These are phyloP conservation scores for Setomelanomma holmii DNA, from an alignment of 2,329 filamentous ascomycete species.

Conservation along the genomic window DNA sequence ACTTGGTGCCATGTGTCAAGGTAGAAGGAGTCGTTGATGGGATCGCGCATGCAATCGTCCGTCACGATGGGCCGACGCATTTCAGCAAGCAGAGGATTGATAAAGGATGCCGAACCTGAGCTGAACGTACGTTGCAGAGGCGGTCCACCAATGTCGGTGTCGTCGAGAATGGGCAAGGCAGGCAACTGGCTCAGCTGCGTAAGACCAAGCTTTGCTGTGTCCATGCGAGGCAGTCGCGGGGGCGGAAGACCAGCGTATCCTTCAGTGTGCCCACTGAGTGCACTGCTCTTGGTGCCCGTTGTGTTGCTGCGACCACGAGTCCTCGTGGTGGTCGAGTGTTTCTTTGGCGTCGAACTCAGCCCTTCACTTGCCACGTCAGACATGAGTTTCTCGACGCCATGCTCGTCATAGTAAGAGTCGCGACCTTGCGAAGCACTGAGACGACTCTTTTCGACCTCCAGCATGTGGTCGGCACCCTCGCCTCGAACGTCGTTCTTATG, in stretches of 20 bases:
- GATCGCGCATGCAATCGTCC: constrained; percentile 94
- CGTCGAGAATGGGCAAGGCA: constrained; percentile 72
- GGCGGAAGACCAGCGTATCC: constrained; percentile 65
- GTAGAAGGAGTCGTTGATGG: constrained; percentile 80
- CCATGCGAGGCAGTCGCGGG: constrained; percentile 64
- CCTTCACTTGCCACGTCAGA: constrained; percentile 69
- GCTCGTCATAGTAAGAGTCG: constrained; percentile 72
- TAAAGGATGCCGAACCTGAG: constrained; percentile 55
- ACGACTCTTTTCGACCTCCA: constrained; percentile 56
- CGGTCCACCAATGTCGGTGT: constrained; percentile 83
- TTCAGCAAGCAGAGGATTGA: constrained; percentile 65
- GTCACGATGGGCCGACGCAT: constrained; percentile 77
- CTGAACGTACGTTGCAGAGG: constrained; percentile 63
- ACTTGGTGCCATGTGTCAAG: constrained; percentile 86
- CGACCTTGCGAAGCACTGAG: constrained; percentile 68
- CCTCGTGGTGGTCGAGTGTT: constrained; percentile 49
- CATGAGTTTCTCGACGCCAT: constrained; percentile 73
- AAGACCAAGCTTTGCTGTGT: constrained; percentile 72
- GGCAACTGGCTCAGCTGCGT: constrained; percentile 73
- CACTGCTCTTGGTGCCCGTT: constrained; percentile 38
- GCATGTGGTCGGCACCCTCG: constrained; percentile 77
- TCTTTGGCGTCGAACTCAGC: constrained; percentile 55
- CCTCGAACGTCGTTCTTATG: constrained; percentile 81
- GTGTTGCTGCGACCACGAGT: constrained; percentile 42
- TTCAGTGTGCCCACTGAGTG: constrained; percentile 34